Evolutionary conservation across 176 grass and related monocot genomes (phyloP).

Genomic region (Bothriochloa decipiens): DNA sequence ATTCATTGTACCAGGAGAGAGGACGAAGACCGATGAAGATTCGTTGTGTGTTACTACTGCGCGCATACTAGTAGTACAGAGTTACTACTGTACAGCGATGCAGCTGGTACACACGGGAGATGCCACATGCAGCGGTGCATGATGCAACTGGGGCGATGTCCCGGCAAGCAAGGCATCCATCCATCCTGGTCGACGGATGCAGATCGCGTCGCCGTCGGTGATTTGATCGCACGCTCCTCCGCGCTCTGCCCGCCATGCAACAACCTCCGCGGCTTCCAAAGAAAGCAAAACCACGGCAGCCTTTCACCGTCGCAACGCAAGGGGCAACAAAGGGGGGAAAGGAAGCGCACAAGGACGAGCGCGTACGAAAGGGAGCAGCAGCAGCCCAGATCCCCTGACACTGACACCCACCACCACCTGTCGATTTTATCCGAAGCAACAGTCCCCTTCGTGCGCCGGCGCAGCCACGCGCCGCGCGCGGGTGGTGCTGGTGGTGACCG

Average conservation of each 20-base stretch:
- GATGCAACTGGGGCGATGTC: neutral
- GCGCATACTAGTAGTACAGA: too few species aligned
- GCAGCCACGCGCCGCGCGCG: neutral
- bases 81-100: too few species aligned
- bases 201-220: neutral
- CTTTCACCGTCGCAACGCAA: neutral
- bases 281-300: too few species aligned
- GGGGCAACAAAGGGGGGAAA: too few species aligned
- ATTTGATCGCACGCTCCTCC: neutral
- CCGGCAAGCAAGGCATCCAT: neutral
- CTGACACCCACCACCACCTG: neutral
- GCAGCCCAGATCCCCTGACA: neutral
- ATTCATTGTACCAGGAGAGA: too few species aligned
- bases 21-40: too few species aligned
- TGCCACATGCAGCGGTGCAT: neutral
- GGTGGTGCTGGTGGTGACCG: too few species aligned
- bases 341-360: too few species aligned
- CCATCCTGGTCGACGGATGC: neutral
- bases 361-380: neutral
- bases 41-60: too few species aligned
- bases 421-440: conserved; percentile 17
- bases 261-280: neutral
- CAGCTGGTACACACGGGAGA: neutral
- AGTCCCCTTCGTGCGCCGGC: neutral
- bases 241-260: too few species aligned